Base-by-base conservation (phyloP, 345 rosid species). In the Limnanthes douglasii region DNA sequence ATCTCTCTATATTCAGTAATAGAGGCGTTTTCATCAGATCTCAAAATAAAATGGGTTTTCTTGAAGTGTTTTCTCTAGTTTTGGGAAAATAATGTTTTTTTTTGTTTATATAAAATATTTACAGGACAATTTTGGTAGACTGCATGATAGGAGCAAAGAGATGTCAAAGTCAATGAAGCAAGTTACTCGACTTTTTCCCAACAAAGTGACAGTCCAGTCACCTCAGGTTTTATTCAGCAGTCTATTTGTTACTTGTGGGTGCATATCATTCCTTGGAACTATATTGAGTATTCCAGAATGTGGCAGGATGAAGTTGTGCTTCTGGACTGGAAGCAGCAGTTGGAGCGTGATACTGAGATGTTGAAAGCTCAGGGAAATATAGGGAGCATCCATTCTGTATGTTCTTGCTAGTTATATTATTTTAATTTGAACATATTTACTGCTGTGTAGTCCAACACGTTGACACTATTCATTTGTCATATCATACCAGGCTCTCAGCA, bases 41-140 rank as follows among this genome's bases (percentile, higher is more conserved):
- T n/a, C n/a, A n/a, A n/a, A n/a, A n/a, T n/a, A n/a, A n/a, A n/a
- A n/a, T n/a, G n/a, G n/a, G n/a, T n/a, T n/a, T n/a, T n/a, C n/a
- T n/a, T n/a, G n/a, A n/a, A n/a, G 28, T 34, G 7, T 8, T 19
- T 21, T 54, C 22, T 38, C 25, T 43, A 24, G 18, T 23, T 40
- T 8, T 4, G 15, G 15, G 40, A 27, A 42, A 27, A 23, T 42
- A 23, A 29, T 37, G 45, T 12, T 30, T 33, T 22, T 8, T 28
- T 22, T 23, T 5, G 33, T 16, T 23, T n/a, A n/a, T n/a, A n/a
- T n/a, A n/a, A n/a, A 5, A 37, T 46, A 17, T 50, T 65, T 43
- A 62, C 86, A 86, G 97, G 88, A 72, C 61, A 70, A 73, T 53
- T 75, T 78, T 66, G 84, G 82, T 56, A 62, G 73, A 51, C 66